These are phyloP conservation scores for Gossypium herbaceum DNA, from an alignment of 345 rosid species.

Conservation along the genomic window DNA sequence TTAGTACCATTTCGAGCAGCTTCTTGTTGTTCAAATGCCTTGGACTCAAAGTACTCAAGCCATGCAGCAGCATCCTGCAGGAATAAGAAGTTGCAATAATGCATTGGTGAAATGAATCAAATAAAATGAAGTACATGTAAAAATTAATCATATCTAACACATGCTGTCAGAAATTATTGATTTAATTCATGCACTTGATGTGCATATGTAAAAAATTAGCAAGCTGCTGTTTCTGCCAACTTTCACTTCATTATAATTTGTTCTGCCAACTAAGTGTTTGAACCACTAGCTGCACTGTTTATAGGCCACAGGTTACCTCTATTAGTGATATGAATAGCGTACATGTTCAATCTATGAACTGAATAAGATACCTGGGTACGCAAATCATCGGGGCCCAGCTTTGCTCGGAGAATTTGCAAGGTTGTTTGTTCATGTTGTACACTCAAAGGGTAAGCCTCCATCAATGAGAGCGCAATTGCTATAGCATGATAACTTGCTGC, in stretches of 20 bases:
- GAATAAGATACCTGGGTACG: conserved; percentile 79
- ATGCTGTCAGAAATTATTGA: not conserved
- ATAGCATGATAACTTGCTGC: conserved; percentile 99
- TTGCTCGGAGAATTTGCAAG: conserved; percentile 83
- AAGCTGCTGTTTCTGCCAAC: not conserved
- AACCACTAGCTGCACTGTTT: not conserved
- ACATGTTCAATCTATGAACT: not conserved
- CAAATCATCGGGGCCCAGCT: conserved; percentile 94
- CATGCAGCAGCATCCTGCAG: conserved; percentile 99
- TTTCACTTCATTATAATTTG: not conserved
- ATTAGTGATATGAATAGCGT: not conserved
- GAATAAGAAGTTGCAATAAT: conserved; percentile 15
- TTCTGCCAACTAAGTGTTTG: not conserved
- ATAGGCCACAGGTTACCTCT: not conserved
- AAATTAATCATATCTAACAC: not conserved
- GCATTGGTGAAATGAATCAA: not conserved
- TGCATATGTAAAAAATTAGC: not conserved
- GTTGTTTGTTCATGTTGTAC: conserved; percentile 99
- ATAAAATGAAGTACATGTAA: not conserved
- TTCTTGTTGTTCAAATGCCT: conserved; percentile 98
- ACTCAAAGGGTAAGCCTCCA: conserved; percentile 97
- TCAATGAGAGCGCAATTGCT: conserved; percentile 96
- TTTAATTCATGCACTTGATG: not conserved
- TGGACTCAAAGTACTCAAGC: conserved; percentile 98
- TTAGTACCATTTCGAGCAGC: conserved; percentile 94